A percentile compares a stretch with the other conserved stretches of the same genome.
These are phyloP conservation scores for Xerocomus alliaceus DNA, from an alignment of 1,284 basidiomycete species.

Conservation along the genomic window DNA sequence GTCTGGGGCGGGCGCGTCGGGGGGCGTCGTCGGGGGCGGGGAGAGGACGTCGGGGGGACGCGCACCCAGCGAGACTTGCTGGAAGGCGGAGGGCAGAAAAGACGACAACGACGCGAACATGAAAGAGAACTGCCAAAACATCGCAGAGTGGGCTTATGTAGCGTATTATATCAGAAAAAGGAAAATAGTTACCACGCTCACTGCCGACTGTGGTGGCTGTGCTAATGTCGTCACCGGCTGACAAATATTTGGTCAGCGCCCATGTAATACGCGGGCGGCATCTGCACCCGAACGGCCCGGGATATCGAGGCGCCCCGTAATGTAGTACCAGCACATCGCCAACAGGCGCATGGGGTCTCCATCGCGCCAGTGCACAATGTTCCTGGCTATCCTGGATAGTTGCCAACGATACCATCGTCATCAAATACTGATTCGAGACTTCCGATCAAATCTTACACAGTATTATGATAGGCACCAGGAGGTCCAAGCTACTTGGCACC, in stretches of 20 bases:
- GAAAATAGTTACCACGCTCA: constrained; percentile 21
- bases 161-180: not conserved
- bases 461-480: too few relatives aligned
- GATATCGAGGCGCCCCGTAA: too few relatives aligned
- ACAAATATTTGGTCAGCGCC: not conserved
- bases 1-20: constrained; percentile 17
- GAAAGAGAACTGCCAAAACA: constrained; percentile 4
- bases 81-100: constrained; percentile 63
- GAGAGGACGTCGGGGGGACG: constrained; percentile 30
- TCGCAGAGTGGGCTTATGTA: constrained; percentile 28
- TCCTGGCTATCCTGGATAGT: too few relatives aligned
- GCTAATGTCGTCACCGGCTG: constrained; percentile 12
- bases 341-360: too few relatives aligned
- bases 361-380: too few relatives aligned
- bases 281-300: too few relatives aligned
- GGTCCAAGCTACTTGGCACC: not conserved
- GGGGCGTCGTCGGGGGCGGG: constrained; percentile 20
- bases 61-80: constrained; percentile 29
- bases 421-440: too few relatives aligned
- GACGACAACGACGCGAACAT: constrained; percentile 72
- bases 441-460: too few relatives aligned
- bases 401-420: not conserved
- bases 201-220: not conserved
- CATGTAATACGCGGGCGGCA: too few relatives aligned
- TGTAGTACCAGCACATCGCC: too few relatives aligned